Base-by-base conservation (phyloP, 106 monocot species). In the Allium cepa region DNA sequence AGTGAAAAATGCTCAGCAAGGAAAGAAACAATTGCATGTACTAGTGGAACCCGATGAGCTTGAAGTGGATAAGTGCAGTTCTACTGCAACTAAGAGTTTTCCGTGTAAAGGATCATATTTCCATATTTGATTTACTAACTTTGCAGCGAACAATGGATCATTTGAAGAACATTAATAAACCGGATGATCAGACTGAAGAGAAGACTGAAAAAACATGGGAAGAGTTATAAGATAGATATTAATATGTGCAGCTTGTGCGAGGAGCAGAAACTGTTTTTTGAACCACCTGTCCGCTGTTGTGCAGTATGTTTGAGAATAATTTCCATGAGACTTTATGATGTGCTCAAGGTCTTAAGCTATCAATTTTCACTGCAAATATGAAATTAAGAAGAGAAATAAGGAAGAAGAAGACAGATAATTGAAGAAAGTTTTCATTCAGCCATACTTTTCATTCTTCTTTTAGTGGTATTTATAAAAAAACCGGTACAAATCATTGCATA, bases 201-300 rank as follows among this genome's bases (percentile, higher is more conserved):
- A 73, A 53, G 26, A 4, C 51, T 51, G 46, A 74, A 59, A 55
- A 71, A 57, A 49, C 53, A 47, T 17, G 49, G 57, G 17, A 1
- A 8, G 48, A 61, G 57, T 13, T 55, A 56, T 26, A 50, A 60
- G 18, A 14, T n/a, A 28, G 79, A 83, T 72, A 62, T 72, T 62
- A 78, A 79, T 17, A 64, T 63, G 28, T 87, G 86, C 62, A 87
- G 74, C 78, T 73, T 94, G 55, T 94, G 94, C 61, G 76, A 70
- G 57, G 74, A 73, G 66, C 74, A 69, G 17, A 72, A 69, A 17
- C 81, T 94, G 57, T 58, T 57, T 47, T 90, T 82, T 78, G 78
- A 82, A 14, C 72, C 80, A 28, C 80, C 73, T 55, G 56, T 81
- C 50, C 57, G 82, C 69, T 94, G 74, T 74, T 94, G 94, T 75